Percentiles rank a stretch among this genome's conserved stretches.
These are phyloP conservation scores for Nicotiana obtusifolia DNA, from an alignment of 257 asterid genomes.

Conservation along the genomic window DNA sequence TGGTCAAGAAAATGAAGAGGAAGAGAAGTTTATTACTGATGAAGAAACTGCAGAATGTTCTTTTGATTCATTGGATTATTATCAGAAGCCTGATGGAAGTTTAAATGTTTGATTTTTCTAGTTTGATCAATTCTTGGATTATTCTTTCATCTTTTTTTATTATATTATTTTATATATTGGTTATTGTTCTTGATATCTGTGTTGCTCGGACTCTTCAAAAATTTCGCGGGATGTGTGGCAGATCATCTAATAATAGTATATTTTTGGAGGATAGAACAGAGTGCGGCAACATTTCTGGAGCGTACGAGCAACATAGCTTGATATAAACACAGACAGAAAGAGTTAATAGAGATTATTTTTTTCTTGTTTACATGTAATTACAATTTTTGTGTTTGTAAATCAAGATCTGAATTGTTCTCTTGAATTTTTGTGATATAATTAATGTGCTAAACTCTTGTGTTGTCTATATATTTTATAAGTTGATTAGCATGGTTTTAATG, in stretches of 20 bases:
- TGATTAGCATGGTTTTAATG: conserved; percentile 6
- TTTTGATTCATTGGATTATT: conserved; percentile 13
- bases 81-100: background rate
- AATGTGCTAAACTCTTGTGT: background rate
- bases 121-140: background rate
- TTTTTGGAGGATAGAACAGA: background rate
- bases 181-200: background rate
- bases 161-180: background rate
- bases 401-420: background rate
- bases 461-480: background rate
- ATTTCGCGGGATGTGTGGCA: background rate
- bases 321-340: background rate
- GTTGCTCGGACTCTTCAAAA: background rate
- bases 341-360: no score
- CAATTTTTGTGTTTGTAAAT: background rate
- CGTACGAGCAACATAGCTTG: background rate
- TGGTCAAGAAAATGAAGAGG: conserved; percentile 8
- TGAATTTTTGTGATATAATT: background rate
- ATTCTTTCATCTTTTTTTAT: background rate
- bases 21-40: conserved; percentile 12
- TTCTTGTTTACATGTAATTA: background rate
- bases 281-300: background rate
- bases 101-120: background rate
- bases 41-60: conserved; percentile 25
- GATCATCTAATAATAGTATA: background rate